Conservation (phyloP, 164 flowering plant species). For the Liriodendron chinense region DNA sequence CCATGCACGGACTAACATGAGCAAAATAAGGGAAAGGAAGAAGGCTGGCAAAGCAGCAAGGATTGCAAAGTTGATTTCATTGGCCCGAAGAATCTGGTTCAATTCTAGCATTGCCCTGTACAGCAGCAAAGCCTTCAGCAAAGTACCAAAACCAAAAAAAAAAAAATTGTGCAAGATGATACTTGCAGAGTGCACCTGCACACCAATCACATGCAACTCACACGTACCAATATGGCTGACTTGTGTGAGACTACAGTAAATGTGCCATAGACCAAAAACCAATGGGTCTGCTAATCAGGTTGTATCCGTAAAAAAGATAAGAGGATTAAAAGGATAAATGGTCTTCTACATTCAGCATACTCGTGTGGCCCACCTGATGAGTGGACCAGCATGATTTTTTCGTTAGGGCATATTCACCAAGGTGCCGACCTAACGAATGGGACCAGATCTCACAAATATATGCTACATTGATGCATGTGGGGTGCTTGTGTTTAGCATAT, state of each 20-base stretch:
- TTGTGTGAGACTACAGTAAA: background rate
- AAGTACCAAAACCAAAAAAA: no score
- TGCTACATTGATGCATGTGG: background rate
- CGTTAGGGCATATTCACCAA: background rate
- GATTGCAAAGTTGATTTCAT: slow-evolving; percentile 95
- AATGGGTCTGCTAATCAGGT: background rate
- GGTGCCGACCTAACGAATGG: background rate
- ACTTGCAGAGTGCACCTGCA: slow-evolving; percentile 1
- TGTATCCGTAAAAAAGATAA: no score
- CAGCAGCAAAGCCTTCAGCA: slow-evolving; percentile 14
- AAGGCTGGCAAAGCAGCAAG: slow-evolving; percentile 98
- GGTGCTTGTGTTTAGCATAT: background rate
- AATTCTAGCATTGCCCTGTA: slow-evolving; percentile 97
- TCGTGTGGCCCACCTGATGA: background rate
- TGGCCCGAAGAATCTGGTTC: slow-evolving; percentile 90
- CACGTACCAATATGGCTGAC: background rate
- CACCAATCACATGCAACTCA: background rate
- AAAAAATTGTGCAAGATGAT: background rate
- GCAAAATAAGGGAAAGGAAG: slow-evolving; percentile 55
- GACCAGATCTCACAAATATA: background rate
- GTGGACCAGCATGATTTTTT: background rate
- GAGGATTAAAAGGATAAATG: background rate
- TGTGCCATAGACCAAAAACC: background rate
- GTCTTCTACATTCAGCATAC: no score
- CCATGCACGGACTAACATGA: slow-evolving; percentile 78